Evolutionary conservation across 345 rosid species (phyloP), one percentile per base, ranked within the genome.

Genomic region (Hypericum androsaemum): DNA sequence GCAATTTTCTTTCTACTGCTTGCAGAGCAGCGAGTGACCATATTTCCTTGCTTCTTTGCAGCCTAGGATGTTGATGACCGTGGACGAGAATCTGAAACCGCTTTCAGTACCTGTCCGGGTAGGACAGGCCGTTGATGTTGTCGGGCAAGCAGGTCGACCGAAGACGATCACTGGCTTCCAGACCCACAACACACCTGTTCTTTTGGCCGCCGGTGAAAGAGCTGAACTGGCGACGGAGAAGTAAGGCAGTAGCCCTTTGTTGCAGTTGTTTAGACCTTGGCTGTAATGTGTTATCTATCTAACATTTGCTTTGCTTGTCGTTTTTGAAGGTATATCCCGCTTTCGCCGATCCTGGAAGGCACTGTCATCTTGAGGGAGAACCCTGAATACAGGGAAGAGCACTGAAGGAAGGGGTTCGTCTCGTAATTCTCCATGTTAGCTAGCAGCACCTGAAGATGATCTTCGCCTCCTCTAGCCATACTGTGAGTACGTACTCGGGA

Each of bases 81-180:
- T 92, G 55, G 95, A 92, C 41, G 83, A 85, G 68, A 65, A 82
- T 47, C 85, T 92, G 51, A 85, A 88, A 63, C 86, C 96, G 16
- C 47, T 88, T 10, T 77, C 95, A 0, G 84, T 88, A 37, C 94
- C 94, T 13, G 98, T 88, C 50, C 79, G 94, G 39, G 95, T 92
- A 44, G 98, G 98, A 14, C 84, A 92, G 62, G 98, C 96, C 5
- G 96, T 92, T 41, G 98, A 92, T 64, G 95, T 92, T 48, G 98
- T 92, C 6, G 96, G 96, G 10, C 94, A 85, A 75, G 94, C 96
- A 12, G 98, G 98, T 32, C 81, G 94, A 41, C 98, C 98, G 8
- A 92, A 83, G 74, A 81, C 98, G 8, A 88, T 92, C 13, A 92
- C 95, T 9, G 95, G 96, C 61, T 92, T 92, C 78, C 95, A 92